Percentiles rank a stretch among this genome's conserved stretches.
These are phyloP conservation scores for Ottelia alismoides DNA, from an alignment of 106 monocot genomes.

Conservation along the genomic window DNA sequence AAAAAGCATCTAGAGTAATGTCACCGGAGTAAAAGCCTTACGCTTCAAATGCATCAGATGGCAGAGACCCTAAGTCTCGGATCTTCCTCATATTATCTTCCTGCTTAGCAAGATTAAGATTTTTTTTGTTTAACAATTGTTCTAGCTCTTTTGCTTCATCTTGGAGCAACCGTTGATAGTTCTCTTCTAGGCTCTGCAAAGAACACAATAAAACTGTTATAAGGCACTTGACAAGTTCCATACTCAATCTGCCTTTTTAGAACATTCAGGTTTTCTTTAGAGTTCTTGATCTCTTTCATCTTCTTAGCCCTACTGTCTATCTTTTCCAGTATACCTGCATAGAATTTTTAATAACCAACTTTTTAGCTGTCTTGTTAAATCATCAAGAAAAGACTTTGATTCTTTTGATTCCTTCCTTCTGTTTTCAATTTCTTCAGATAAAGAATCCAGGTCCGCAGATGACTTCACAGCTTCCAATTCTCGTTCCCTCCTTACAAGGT, in stretches of 20 bases:
- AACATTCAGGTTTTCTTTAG: no score
- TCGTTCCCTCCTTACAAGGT: slow-evolving; percentile 79
- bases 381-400: slow-evolving; percentile 42
- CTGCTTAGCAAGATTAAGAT: slow-evolving; percentile 63
- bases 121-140: slow-evolving; percentile 70
- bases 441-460: slow-evolving; percentile 52
- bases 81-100: slow-evolving; percentile 90
- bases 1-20: no score
- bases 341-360: slow-evolving; percentile 25
- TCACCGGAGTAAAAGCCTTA: no score
- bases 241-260: no score
- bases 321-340: no score
- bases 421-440: slow-evolving; percentile 39
- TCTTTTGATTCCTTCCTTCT: slow-evolving; percentile 58
- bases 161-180: slow-evolving; percentile 59
- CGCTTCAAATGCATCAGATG: slow-evolving; percentile 96
- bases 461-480: slow-evolving; percentile 71
- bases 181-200: slow-evolving; percentile 63
- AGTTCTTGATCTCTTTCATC: no score
- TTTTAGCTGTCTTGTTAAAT: slow-evolving; percentile 66
- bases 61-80: slow-evolving; percentile 88
- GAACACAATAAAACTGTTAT: slow-evolving; percentile 2
- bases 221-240: no score
- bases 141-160: slow-evolving; percentile 89
- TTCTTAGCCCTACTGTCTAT: no score